phyloP scores from a whole-genome alignment of 1,284 basidiomycete genomes.

The Papiliotrema terrestris region DNA sequence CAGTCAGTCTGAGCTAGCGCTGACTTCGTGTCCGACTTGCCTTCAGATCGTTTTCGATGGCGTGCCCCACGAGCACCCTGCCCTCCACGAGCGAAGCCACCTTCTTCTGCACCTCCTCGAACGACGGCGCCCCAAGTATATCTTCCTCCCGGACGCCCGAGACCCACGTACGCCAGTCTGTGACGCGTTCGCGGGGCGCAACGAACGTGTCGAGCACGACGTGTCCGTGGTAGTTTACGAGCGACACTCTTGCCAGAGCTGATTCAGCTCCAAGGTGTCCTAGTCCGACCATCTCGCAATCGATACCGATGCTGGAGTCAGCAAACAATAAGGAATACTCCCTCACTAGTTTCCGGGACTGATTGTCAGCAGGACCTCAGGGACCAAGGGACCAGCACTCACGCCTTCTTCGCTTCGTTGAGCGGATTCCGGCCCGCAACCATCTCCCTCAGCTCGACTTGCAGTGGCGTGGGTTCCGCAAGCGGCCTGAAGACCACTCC shows the following conservation, averaged over 20 bases:
- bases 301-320: constrained; percentile 27
- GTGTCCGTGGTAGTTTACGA: constrained; percentile 87
- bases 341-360: constrained; percentile 36
- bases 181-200: constrained; percentile 77
- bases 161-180: constrained; percentile 89
- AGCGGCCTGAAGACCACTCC: constrained; percentile 31
- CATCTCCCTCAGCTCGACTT: constrained; percentile 42
- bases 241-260: constrained; percentile 80
- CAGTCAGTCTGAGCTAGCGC: neutral
- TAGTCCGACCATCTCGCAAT: constrained; percentile 85
- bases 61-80: constrained; percentile 87
- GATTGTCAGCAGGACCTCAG: constrained; percentile 6
- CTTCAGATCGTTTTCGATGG: constrained; percentile 86
- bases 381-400: constrained; percentile 10
- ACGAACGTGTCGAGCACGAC: constrained; percentile 84
- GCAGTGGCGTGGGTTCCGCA: constrained; percentile 24
- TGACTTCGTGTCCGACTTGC: constrained; percentile 47
- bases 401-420: constrained; percentile 40
- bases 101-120: constrained; percentile 72
- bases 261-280: constrained; percentile 76
- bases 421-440: constrained; percentile 33
- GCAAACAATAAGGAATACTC: neutral
- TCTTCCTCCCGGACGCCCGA: constrained; percentile 80
- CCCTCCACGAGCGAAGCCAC: constrained; percentile 77
- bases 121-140: constrained; percentile 73